Percentiles rank a stretch among this genome's conserved stretches.
Evolutionary conservation across 768 basidiomycete genomes (phyloP).

Genomic region (Podaxis pistillaris): DNA sequence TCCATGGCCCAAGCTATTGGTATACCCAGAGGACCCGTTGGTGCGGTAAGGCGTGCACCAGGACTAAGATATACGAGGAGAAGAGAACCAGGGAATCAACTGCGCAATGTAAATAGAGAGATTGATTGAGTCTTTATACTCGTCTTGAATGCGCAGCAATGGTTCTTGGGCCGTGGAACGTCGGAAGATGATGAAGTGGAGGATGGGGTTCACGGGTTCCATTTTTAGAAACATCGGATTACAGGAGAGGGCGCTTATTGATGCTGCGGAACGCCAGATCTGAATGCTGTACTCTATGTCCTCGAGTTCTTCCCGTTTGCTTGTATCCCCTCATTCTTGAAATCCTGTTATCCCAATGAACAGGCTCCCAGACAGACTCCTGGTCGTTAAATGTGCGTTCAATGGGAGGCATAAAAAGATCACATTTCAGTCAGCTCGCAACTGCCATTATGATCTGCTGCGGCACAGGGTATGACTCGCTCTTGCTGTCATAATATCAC

Average conservation of each 20-base stretch:
- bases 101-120: too few relatives aligned
- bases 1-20: too few relatives aligned
- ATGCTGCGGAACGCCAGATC: constrained; percentile 15
- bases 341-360: constrained; percentile 24
- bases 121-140: too few relatives aligned
- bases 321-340: constrained; percentile 1
- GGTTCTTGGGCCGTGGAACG: neutral
- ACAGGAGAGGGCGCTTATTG: neutral
- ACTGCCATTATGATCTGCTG: constrained; percentile 75
- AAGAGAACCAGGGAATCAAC: too few relatives aligned
- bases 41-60: too few relatives aligned
- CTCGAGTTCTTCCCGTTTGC: constrained; percentile 3
- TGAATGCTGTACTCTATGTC: constrained; percentile 14
- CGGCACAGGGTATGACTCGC: constrained; percentile 58
- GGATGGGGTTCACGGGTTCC: neutral
- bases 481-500: constrained; percentile 5
- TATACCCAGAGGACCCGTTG: too few relatives aligned
- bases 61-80: too few relatives aligned
- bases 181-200: neutral
- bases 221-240: constrained; percentile 5
- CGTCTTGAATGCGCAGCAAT: neutral
- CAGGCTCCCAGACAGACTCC: constrained; percentile 66
- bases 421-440: constrained; percentile 74
- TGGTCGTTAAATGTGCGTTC: constrained; percentile 83
- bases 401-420: constrained; percentile 75